Evolutionary conservation across 805 yeast species (phyloP).

Genomic region (Schizosaccharomyces osmophilus): DNA sequence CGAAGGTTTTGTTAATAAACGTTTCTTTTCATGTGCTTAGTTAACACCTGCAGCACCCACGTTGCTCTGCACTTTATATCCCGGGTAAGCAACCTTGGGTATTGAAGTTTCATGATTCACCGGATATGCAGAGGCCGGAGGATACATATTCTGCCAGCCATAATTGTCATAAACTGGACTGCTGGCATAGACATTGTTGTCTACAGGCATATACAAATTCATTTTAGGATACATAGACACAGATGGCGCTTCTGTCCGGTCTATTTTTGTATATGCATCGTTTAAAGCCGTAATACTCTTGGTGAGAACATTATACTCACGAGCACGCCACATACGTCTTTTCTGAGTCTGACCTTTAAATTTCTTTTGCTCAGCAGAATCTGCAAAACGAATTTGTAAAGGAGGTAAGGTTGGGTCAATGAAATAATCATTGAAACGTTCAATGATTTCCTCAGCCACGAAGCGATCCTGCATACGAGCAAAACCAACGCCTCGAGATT

Average conservation of each 20-base stretch:
- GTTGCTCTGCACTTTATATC: too few relatives aligned
- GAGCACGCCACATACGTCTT: conserved; percentile 10
- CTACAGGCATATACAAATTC: background rate
- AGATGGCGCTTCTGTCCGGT: background rate
- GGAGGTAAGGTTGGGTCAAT: conserved; percentile 7
- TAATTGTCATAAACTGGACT: background rate
- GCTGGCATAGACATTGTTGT: background rate
- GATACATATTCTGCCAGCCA: background rate
- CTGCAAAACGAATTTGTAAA: conserved; percentile 10
- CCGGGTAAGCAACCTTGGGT: too few relatives aligned
- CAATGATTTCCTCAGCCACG: conserved; percentile 8
- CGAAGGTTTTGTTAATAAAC: too few relatives aligned
- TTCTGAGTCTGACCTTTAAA: conserved; percentile 9
- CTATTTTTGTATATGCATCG: background rate
- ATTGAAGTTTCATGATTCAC: background rate
- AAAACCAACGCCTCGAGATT: conserved; percentile 10
- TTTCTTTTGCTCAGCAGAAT: conserved; percentile 10
- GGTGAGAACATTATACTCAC: conserved; percentile 7
- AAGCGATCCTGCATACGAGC: conserved; percentile 7
- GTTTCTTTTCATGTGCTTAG: background rate
- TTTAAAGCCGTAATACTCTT: conserved; percentile 4
- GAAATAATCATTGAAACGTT: conserved; percentile 7
- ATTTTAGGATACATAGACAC: background rate
- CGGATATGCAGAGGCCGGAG: background rate
- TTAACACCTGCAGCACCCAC: background rate